Base-by-base conservation (phyloP, 2,329 filamentous ascomycete species). In the Phyllosticta citrichinensis region DNA sequence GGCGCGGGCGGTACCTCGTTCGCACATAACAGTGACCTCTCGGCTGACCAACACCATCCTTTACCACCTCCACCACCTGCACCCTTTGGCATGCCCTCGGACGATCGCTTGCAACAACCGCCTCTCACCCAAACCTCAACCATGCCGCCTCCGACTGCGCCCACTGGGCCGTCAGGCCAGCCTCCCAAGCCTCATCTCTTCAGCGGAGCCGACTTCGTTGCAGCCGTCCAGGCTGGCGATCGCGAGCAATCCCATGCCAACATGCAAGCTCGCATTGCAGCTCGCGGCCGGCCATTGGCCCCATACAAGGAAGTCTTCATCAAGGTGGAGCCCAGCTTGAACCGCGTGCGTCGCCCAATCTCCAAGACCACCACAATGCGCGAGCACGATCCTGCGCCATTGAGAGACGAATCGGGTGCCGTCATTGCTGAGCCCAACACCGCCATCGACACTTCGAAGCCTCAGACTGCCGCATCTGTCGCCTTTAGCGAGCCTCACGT, bases 21-120 rank as follows among this genome's bases (percentile, higher is more conserved):
- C 17, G 50, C 52, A 22, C 55, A 47, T 47, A 47, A 1, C 17
- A 47, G 4, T n/a, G 40, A 56, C 24, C 60, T 65, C 50, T 30
- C 67, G 9, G 68, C 69, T 55, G 67, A 69, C 60, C 66, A 71
- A 62, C 64, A 69, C 69, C 70, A 24, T 64, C 66, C 55, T 57
- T 70, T 35, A 63, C 61, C 53, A 62, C 68, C 47, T 64, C 68
- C 47, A 65, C 14, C 40, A 65, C 14, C 63, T 71, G 11, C 67
- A 71, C 25, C 27, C 27, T 30, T 30, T 63, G 57, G 51, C 53
- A 22, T 50, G 54, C 59, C 40, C 54, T 27, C 59, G n/a, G 52
- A 53, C 52, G 52, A 22, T 17, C 52, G 52, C 2, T 27, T 14
- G 20, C 20, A 17, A n/a, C 58, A 60, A 24, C 25, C 47, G 33